These are phyloP conservation scores for Stenogyne calaminthoides DNA, from an alignment of 305 asterid genomes.

Conservation along the genomic window DNA sequence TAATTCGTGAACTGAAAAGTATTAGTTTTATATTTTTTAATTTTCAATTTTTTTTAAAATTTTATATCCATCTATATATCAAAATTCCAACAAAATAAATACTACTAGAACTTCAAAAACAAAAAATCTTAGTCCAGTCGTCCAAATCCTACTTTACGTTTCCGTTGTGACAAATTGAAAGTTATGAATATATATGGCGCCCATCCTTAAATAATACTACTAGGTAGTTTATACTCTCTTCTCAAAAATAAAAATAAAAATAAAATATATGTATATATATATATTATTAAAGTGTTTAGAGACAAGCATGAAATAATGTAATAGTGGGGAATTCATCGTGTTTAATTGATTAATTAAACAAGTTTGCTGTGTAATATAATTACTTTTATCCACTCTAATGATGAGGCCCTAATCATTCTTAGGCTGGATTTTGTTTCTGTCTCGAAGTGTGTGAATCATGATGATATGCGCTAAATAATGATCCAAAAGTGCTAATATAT, in stretches of 20 bases:
- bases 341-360: not conserved
- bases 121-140: no score
- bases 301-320: not conserved
- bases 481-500: constrained; percentile 3
- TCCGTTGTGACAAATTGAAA: no score
- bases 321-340: constrained; percentile 15
- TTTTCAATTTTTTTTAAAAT: no score
- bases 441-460: constrained; percentile 8
- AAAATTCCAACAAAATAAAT: no score
- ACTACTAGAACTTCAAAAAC: constrained; percentile 4
- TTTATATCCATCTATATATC: no score
- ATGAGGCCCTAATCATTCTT: constrained; percentile 17
- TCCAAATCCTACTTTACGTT: no score
- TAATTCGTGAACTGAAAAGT: no score
- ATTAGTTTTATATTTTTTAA: no score
- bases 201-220: no score
- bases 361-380: not conserved
- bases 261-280: no score
- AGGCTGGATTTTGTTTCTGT: not conserved
- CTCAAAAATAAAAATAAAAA: not conserved
- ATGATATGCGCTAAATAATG: constrained; percentile 21
- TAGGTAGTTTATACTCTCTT: no score
- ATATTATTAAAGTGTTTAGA: not conserved
- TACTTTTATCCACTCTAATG: constrained; percentile 14
- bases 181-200: no score